Evolutionary conservation across 106 monocot species (phyloP), one percentile per base, ranked within the genome.

Genomic region (Phalaenopsis aphrodite): DNA sequence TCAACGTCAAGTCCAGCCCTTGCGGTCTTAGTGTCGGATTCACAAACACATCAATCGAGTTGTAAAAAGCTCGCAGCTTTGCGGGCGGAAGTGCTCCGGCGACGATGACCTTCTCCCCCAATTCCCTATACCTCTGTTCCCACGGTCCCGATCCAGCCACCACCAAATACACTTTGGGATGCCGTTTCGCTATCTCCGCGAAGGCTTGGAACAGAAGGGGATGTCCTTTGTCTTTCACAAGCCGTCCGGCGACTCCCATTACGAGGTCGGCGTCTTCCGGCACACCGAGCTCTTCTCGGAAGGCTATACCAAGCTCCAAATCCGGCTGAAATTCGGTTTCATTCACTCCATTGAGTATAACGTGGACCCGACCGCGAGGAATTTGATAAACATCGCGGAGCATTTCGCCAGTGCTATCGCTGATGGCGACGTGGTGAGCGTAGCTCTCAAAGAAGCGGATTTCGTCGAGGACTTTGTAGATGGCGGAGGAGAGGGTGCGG

Each of bases 21-120:
- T 99, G 99, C n/a, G 99, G 99, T 74, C 95, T 75, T 73, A 99
- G 76, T 15, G 95, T 99, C 23, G 99, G 99, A 83, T 99, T 93
- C 41, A 99, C 84, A 73, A 99, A 99, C 79, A 93, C 90, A 86
- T 99, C 98, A 23, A 98, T 36, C 0, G 94, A 76, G 79, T 99
- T 99, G 84, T 95, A 99, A 91, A 99, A 99, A 9, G 91, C 93
- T 68, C 82, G 84, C 72, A 97, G 86, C 81, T 82, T 85, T 43
- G 69, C 46, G 0, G 98, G 92, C 36, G 85, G 85, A 48, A 99
- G 48, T 11, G 94, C 81, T 5, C 98, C 94, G 8, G 91, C 80
- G n/a, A 79, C 85, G 17, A 86, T 56, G 41, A 86, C 98, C 38
- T 85, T 88, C 3, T 81, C 72, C 2, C 97, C 90, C 3, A 97